These are phyloP conservation scores for Solanum appendiculatum DNA, from an alignment of 257 asterid species.

Conservation along the genomic window DNA sequence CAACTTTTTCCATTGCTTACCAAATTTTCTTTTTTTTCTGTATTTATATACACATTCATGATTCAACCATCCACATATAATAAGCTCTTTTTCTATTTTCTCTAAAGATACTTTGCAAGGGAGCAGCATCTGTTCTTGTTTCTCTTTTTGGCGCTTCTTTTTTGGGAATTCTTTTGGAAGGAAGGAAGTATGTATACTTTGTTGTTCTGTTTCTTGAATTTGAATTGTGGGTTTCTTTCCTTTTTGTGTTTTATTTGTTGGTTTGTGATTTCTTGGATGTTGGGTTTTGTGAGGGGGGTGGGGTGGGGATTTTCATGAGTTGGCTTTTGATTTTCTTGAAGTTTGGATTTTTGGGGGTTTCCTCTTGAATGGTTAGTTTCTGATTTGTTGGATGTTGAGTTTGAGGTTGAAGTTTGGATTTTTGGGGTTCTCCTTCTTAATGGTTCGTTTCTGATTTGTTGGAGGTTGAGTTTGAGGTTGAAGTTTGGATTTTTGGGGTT, in stretches of 20 bases:
- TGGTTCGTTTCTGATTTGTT: too few species aligned
- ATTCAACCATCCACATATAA: not conserved
- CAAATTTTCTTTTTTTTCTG: not conserved
- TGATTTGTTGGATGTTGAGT: too few species aligned
- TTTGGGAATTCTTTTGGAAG: not conserved
- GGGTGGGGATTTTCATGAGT: not conserved
- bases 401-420: not conserved
- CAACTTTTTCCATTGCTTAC: not conserved
- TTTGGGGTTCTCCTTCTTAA: not conserved
- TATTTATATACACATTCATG: not conserved
- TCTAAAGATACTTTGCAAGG: not conserved
- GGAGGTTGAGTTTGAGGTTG: too few species aligned
- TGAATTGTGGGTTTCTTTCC: not conserved
- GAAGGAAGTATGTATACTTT: not conserved
- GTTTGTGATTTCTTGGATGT: not conserved
- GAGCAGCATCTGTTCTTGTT: not conserved
- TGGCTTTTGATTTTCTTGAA: not conserved
- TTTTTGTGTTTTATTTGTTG: not conserved
- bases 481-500: not conserved
- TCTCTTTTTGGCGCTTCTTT: not conserved
- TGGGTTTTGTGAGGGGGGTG: not conserved
- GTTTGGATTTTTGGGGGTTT: not conserved
- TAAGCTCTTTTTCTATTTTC: not conserved
- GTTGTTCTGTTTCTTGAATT: not conserved
- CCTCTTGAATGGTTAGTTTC: not conserved